A percentile compares a stretch with the other conserved stretches of the same genome.
phyloP scores from a whole-genome alignment of 306 rosid species.

The Rosa lucieae region DNA sequence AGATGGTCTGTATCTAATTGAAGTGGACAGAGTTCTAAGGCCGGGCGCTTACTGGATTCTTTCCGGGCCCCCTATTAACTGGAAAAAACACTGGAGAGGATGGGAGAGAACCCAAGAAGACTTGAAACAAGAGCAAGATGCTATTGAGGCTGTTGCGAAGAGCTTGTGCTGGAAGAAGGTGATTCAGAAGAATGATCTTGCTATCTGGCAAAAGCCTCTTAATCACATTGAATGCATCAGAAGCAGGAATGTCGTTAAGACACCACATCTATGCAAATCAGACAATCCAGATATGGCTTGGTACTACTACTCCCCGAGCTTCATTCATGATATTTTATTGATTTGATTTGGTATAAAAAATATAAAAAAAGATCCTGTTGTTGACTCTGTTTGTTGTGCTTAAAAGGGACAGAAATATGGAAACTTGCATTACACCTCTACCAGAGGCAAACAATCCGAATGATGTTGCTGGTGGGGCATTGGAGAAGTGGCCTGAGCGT shows the following conservation, averaged over 20 bases:
- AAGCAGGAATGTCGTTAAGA: slow-evolving; percentile 50
- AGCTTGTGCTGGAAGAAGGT: slow-evolving; percentile 86
- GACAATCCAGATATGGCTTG: slow-evolving; percentile 80
- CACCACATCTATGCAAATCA: slow-evolving; percentile 74
- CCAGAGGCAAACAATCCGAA: slow-evolving; percentile 57
- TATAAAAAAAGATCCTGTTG: no score
- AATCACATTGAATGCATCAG: slow-evolving; percentile 74
- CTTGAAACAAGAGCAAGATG: slow-evolving; percentile 78
- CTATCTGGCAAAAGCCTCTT: slow-evolving; percentile 88
- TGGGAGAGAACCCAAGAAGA: slow-evolving; percentile 93
- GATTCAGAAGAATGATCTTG: slow-evolving; percentile 60
- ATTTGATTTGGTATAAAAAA: slow-evolving; percentile 6
- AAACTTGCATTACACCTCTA: slow-evolving; percentile 83
- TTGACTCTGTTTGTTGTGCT: slow-evolving; percentile 14
- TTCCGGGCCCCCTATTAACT: slow-evolving; percentile 89
- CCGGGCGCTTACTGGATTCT: slow-evolving; percentile 99
- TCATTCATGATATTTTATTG: slow-evolving; percentile 7
- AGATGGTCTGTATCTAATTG: slow-evolving; percentile 88
- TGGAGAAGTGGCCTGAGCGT: slow-evolving; percentile 92
- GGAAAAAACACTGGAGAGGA: slow-evolving; percentile 88
- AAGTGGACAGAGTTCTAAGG: slow-evolving; percentile 85
- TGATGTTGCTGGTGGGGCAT: slow-evolving; percentile 69
- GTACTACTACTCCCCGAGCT: slow-evolving; percentile 32
- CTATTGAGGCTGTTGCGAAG: slow-evolving; percentile 68
- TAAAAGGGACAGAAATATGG: slow-evolving; percentile 70